Base-by-base conservation (phyloP, 257 asterid species). In the Ophiorrhiza pumila region DNA sequence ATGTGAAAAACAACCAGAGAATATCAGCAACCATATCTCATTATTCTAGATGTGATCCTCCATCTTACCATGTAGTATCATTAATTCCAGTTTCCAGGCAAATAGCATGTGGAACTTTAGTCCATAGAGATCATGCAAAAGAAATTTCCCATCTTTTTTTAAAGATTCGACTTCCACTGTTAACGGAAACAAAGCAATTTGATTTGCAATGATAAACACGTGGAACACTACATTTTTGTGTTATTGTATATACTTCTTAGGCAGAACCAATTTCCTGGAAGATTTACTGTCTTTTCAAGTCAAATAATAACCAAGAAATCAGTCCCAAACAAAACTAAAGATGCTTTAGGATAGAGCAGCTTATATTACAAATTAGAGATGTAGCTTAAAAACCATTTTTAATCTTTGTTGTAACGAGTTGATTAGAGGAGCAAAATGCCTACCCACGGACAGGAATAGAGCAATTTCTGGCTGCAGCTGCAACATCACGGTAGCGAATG, bases 381-480 rank as follows among this genome's bases (percentile, higher is more conserved):
- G 56, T 37, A 62, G 23, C 11, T 35, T 20, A 62, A 34, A 55
- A 52, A 2, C 29, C 34, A 5, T 4, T 14, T n/a, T 13, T 55
- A 15, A 11, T 25, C 31, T 20, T 22, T 10, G 11, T 17, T 34
- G 22, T 49, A 34, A 41, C 20, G 23, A 12, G 31, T 20, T 3
- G 73, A 57, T 42, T 39, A 34, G 12, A 55, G 68, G 63, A 62
- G 31, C 43, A 77, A 47, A 67, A 66, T 72, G 13, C 88, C 74
- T 87, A 93, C 98, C 98, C 97, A 50, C 97, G 95, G 78, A 93
- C 82, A 45, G 98, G 96, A 83, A 93, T 81, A 55, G 85, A 74
- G 4, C 65, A 86, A 17, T 73, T 71, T 83, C 79, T 87, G 62
- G 97, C 96, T 61, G 98, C 97, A 76, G 69, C 78, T 72, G 96